Conservation (phyloP, 768 basidiomycete genomes). For the Lactarius tabidus region DNA sequence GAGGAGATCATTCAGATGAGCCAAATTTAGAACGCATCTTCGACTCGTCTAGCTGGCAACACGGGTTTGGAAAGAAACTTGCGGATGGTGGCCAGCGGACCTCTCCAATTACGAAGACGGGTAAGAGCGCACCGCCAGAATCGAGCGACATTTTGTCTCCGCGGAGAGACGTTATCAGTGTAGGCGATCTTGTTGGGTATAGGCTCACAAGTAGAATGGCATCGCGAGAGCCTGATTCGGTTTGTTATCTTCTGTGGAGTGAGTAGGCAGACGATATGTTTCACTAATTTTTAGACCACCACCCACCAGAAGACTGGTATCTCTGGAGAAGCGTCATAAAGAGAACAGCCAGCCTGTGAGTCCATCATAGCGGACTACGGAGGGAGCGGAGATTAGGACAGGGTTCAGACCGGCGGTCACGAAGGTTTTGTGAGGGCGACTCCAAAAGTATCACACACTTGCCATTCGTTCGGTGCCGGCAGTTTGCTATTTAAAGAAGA, state of each 20-base stretch:
- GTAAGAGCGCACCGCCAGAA: background rate
- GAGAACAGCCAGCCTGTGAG: background rate
- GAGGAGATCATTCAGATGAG: too few relatives aligned
- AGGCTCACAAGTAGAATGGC: background rate
- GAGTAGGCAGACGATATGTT: background rate
- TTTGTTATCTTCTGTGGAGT: background rate
- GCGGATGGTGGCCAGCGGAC: background rate
- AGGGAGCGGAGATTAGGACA: background rate
- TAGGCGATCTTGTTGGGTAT: background rate
- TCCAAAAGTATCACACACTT: background rate
- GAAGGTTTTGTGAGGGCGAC: background rate
- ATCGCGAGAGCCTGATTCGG: background rate
- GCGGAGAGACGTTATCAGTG: background rate
- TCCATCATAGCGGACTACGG: background rate
- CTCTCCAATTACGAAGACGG: background rate
- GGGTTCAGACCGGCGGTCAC: too few relatives aligned
- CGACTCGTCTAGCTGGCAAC: too few relatives aligned
- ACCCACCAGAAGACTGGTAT: background rate
- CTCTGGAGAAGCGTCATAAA: background rate
- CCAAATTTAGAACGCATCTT: background rate
- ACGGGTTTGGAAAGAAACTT: too few relatives aligned
- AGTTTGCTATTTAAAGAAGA: background rate
- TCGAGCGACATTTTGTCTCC: background rate
- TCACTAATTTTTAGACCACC: background rate
- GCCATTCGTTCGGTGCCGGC: too few relatives aligned